Evolutionary conservation across 2,329 filamentous ascomycete genomes (phyloP).

Genomic region (Apiospora kogelbergensis): DNA sequence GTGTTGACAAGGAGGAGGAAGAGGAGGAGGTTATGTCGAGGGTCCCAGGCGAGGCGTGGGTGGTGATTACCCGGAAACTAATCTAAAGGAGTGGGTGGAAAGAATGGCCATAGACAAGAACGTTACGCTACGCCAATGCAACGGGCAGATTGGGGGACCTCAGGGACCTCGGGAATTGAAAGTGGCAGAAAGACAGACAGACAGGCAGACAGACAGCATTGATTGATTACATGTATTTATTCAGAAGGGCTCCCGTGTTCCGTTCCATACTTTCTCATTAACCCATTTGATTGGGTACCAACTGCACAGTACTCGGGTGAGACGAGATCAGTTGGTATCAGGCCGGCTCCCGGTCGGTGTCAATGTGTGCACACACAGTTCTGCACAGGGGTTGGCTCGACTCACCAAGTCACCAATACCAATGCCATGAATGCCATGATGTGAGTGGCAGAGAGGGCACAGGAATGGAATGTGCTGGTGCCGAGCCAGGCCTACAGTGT

Average conservation of each 20-base stretch:
- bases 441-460: not conserved
- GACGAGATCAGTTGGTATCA: slow-evolving; percentile 7
- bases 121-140: not conserved
- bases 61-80: not conserved
- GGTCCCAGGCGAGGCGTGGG: not conserved
- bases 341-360: too few relatives aligned
- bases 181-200: not conserved
- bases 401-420: not conserved
- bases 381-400: not conserved
- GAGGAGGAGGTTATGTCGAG: not conserved
- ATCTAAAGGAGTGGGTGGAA: slow-evolving; percentile 4
- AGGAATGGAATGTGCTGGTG: not conserved
- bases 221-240: not conserved
- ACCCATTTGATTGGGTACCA: not conserved
- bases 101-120: not conserved
- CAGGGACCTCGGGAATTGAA: not conserved
- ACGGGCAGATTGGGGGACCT: not conserved
- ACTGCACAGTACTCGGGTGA: not conserved
- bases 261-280: not conserved
- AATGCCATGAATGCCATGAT: not conserved
- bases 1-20: not conserved
- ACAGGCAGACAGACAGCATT: not conserved
- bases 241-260: not conserved
- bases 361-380: not conserved
- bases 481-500: too few relatives aligned